Conservation (phyloP, 148 eudicot genomes). For the Arctostaphylos glauca region DNA sequence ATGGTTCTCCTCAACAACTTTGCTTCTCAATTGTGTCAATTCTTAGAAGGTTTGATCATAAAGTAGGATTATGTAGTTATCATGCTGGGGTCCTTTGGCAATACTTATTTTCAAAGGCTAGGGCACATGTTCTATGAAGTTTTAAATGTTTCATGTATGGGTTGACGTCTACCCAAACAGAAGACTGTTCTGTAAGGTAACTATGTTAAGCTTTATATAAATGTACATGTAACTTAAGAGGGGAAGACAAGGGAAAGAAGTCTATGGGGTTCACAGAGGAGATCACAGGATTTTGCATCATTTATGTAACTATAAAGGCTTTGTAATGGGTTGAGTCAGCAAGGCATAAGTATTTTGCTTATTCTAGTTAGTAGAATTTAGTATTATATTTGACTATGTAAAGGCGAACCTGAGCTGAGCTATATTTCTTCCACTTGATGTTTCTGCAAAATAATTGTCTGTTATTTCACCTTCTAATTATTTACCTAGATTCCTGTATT, state of each 20-base stretch:
- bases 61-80: background rate
- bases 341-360: no score
- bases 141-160: background rate
- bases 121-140: background rate
- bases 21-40: background rate
- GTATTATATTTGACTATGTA: background rate
- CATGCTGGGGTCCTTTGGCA: no score
- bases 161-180: background rate
- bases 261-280: no score
- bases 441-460: no score
- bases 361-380: background rate
- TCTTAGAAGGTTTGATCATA: background rate
- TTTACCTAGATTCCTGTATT: background rate
- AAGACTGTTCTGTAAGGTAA: background rate
- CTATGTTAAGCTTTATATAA: background rate
- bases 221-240: background rate
- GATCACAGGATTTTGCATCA: no score
- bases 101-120: background rate
- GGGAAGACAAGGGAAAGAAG: background rate
- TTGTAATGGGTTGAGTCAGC: no score
- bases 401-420: background rate
- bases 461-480: background rate
- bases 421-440: background rate
- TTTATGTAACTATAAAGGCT: no score
- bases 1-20: background rate